A percentile compares a stretch with the other conserved stretches of the same genome.
These are phyloP conservation scores for Gloeopeniophorella convolvens DNA, from an alignment of 768 basidiomycete genomes.

Conservation along the genomic window DNA sequence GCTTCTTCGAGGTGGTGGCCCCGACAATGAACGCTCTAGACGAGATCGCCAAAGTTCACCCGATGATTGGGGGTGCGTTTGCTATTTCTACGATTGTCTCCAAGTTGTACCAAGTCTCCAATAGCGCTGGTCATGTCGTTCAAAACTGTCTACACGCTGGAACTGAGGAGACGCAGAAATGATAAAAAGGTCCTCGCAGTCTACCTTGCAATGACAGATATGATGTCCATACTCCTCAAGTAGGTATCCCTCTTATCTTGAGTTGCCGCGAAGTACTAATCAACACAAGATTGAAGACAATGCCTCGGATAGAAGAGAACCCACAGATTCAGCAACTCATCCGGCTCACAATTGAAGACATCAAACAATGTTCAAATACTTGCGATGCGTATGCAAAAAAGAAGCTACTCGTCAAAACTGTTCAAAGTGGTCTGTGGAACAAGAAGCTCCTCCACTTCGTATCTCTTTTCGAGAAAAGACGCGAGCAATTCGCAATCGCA, in stretches of 20 bases:
- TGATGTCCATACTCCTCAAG: conserved; percentile 31
- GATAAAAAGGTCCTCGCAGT: conserved; percentile 42
- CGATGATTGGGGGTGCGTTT: conserved; percentile 25
- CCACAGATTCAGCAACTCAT: conserved; percentile 31
- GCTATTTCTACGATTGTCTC: not conserved
- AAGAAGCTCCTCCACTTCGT: conserved; percentile 23
- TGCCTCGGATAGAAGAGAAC: conserved; percentile 28
- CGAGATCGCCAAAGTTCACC: conserved; percentile 25
- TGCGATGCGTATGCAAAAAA: conserved; percentile 32
- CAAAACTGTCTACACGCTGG: conserved; percentile 41
- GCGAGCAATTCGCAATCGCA: conserved; percentile 26
- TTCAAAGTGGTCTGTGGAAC: conserved; percentile 27
- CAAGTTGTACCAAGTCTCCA: not conserved
- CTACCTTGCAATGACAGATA: conserved; percentile 44
- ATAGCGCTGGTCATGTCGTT: conserved; percentile 45
- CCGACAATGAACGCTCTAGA: conserved; percentile 25
- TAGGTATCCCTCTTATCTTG: not conserved
- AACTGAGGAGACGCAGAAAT: conserved; percentile 43
- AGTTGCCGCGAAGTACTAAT: conserved; percentile 26
- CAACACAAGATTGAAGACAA: conserved; percentile 26
- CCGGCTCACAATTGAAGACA: conserved; percentile 25
- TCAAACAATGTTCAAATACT: conserved; percentile 29
- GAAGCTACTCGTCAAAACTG: conserved; percentile 25
- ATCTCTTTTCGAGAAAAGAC: conserved; percentile 22
- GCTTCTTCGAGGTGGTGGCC: conserved; percentile 25